Evolutionary conservation across 345 rosid species (phyloP).

Genomic region (Gossypium turneri): DNA sequence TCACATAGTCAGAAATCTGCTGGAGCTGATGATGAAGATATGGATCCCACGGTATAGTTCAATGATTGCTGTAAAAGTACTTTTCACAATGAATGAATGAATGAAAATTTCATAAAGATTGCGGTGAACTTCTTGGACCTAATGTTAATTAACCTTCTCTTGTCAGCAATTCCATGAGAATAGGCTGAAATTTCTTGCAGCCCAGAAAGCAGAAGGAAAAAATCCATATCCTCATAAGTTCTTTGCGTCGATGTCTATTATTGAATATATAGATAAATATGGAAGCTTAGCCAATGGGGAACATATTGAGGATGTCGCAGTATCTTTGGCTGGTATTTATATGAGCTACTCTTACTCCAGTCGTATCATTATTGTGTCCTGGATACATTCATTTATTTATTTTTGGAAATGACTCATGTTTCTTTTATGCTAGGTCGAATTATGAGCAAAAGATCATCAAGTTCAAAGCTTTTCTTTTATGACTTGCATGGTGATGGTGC

Average conservation of each 20-base stretch:
- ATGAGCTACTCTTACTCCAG: background rate
- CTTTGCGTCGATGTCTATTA: constrained; percentile 44
- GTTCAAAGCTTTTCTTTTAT: constrained; percentile 84
- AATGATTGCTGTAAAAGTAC: background rate
- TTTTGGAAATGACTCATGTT: background rate
- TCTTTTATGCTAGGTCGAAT: constrained; percentile 55
- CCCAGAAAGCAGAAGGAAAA: constrained; percentile 60
- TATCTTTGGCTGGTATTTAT: constrained; percentile 65
- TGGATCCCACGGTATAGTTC: constrained; percentile 78
- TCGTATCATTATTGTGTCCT: background rate
- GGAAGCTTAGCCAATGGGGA: constrained; percentile 60
- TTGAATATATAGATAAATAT: constrained; percentile 55
- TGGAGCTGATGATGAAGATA: constrained; percentile 90
- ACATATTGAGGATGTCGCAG: constrained; percentile 55
- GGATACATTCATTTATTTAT: background rate
- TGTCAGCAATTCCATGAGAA: constrained; percentile 89
- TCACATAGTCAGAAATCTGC: constrained; percentile 36
- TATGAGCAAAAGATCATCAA: constrained; percentile 83
- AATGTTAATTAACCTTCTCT: constrained; percentile 1
- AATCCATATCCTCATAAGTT: constrained; percentile 95
- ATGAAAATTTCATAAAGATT: background rate
- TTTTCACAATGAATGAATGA: background rate
- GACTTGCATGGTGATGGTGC: constrained; percentile 66
- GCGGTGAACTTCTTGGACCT: background rate
- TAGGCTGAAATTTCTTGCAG: constrained; percentile 61